Conservation (phyloP, 306 rosid species). For the Citrullus colocynthis region DNA sequence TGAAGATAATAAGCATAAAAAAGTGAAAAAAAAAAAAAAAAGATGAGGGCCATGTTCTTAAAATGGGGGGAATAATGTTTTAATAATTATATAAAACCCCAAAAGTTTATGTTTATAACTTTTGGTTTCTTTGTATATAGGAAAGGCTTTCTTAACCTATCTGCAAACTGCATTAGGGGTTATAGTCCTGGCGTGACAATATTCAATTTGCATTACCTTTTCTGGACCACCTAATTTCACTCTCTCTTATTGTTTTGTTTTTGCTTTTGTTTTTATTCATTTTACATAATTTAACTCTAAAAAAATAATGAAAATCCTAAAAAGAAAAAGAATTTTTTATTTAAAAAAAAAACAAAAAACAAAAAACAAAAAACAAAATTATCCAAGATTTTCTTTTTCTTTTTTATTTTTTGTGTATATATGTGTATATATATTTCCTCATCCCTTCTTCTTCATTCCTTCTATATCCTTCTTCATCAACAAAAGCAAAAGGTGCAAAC, state of each 20-base stretch:
- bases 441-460: not conserved
- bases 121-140: not conserved
- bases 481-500: not conserved
- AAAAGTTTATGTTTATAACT: not conserved
- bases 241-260: slow-evolving; percentile 4
- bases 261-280: slow-evolving; percentile 5
- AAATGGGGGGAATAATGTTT: not conserved
- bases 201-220: slow-evolving; percentile 9
- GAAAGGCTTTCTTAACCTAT: slow-evolving; percentile 3
- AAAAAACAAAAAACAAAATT: not conserved
- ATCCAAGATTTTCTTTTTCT: not conserved
- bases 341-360: not conserved
- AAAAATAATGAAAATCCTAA: not conserved
- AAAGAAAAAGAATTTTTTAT: not conserved
- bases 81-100: not conserved
- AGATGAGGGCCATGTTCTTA: not conserved
- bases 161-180: slow-evolving; percentile 2
- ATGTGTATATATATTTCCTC: not conserved
- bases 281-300: not conserved
- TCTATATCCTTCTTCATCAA: not conserved
- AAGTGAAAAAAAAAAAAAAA: not conserved
- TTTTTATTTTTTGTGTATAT: not conserved
- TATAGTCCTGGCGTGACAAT: slow-evolving; percentile 11
- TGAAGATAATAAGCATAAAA: not conserved
- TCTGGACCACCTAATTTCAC: slow-evolving; percentile 1